Evolutionary conservation across 2,329 filamentous ascomycete genomes (phyloP), one percentile per base, ranked within the genome.

Genomic region (Aspergillus pseudoglaucus): DNA sequence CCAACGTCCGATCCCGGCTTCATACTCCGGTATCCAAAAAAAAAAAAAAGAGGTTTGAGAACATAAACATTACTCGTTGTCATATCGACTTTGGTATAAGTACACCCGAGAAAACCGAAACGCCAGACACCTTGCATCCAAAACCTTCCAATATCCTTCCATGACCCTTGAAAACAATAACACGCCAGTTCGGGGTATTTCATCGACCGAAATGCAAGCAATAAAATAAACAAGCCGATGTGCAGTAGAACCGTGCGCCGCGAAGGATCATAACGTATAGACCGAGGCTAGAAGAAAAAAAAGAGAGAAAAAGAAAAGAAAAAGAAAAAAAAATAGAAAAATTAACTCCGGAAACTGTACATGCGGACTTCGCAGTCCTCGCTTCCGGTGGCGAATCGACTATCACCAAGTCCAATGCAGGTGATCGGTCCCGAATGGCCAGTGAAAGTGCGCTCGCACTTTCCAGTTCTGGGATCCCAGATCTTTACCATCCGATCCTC

Each of bases 401-500:
- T 88, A 64, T 97, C 93, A 59, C 89, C 94, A 6, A 98, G 75
- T 1, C 88, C 90, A 35, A 97, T 86, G 64, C 91, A 97, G 3
- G 90, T 97, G 3, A 97, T 90, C 0, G 93, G 90, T 0, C 89
- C 91, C 1, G 84, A 81, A 67, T 97, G 93, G 0, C 90, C 90
- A 2, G 88, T 90, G 62, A 95, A 91, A 3, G 90, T 97, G 43
- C 90, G 79, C 66, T 97, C 90, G 68, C 90, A 95, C 62, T 87
- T 89, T 23, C 93, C 93, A 1, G 87, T 90, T 48, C 90, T 77
- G 14, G 91, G 87, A 69, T 97, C 91, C 93, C 93, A 98, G 27
- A 88, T 83, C 73, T 97, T 97, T 59, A 95, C 87, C 82, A 91
- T 94, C 38, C 88, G 84, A 69, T 98, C 93, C 66, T 97, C 90